Evolutionary conservation across 2,329 filamentous ascomycete species (phyloP), one percentile per base, ranked within the genome.

Genomic region (Stagonosporopsis chrysanthemi): DNA sequence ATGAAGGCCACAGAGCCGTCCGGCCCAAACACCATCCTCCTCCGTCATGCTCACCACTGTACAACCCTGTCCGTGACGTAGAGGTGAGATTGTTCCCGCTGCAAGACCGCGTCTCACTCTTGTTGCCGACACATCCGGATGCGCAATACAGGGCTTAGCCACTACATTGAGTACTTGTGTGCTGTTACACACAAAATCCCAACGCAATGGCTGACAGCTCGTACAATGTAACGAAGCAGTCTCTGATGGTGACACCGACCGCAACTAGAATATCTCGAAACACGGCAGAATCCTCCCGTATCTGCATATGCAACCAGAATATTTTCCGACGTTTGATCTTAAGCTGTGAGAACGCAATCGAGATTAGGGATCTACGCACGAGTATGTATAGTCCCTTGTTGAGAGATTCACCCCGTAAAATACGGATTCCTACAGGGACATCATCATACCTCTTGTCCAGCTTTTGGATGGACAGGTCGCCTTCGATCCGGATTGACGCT

Each of bases 241-340:
- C 31, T 48, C 54, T 40, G 15, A 44, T 9, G 31, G 44, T 33
- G 38, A 26, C 54, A 52, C 54, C 23, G 36, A 48, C 56, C 50
- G 45, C 51, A 55, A 62, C 55, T 61, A 55, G 48, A 55, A 56
- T 44, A 58, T 31, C 33, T 17, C 45, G 60, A 59, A 63, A 63
- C 46, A 55, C 46, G 41, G 31, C 39, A 49, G 28, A 40, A 28
- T 35, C 38, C 29, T 52, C 29, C 43, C 33, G 39, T 31, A 28
- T 45, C 39, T 45, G 40, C 56, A 47, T 50, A 48, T 60, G 59
- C 53, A 58, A 23, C 22, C 47, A 43, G 44, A 23, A 14, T 42
- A 59, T 52, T 49, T 52, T 58, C 56, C 46, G 58, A 47, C 24
- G 22, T 28, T 23, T 38, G 35, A 31, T 38, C 24, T 45, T 28